These are phyloP conservation scores for Cinchona pubescens DNA, from an alignment of 257 asterid species.

Conservation along the genomic window DNA sequence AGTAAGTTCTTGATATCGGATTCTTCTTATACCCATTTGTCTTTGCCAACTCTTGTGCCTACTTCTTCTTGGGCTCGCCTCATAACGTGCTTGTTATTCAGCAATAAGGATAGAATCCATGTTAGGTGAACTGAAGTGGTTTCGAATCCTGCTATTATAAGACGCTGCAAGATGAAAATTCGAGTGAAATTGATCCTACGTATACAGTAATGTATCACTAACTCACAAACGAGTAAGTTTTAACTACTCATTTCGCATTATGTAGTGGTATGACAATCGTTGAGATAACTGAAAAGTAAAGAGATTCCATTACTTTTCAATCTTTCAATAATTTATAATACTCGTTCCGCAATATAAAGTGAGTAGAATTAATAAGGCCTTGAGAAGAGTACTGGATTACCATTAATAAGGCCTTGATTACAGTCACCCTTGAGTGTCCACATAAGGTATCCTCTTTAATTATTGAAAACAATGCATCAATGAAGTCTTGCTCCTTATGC, in stretches of 20 bases:
- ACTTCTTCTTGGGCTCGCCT: slow-evolving; percentile 40
- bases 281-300: no score
- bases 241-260: no score
- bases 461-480: slow-evolving; percentile 47
- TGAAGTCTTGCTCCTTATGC: slow-evolving; percentile 41
- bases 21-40: slow-evolving; percentile 46
- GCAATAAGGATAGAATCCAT: slow-evolving; percentile 40
- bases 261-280: no score
- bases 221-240: no score
- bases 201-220: no score
- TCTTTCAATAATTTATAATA: background rate
- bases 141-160: slow-evolving; percentile 49
- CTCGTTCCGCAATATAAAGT: no score
- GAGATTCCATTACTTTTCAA: slow-evolving; percentile 23
- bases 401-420: slow-evolving; percentile 48
- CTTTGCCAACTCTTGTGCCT: slow-evolving; percentile 35
- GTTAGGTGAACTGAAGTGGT: slow-evolving; percentile 37
- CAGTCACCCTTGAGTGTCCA: slow-evolving; percentile 27
- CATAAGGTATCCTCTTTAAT: slow-evolving; percentile 23
- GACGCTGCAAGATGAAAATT: slow-evolving; percentile 28
- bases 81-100: slow-evolving; percentile 35
- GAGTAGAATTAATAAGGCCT: background rate
- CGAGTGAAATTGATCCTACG: no score
- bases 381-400: slow-evolving; percentile 19
- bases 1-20: slow-evolving; percentile 38